Evolutionary conservation across 306 rosid species (phyloP), one percentile per base, ranked within the genome.

Genomic region (Cercis canadensis): DNA sequence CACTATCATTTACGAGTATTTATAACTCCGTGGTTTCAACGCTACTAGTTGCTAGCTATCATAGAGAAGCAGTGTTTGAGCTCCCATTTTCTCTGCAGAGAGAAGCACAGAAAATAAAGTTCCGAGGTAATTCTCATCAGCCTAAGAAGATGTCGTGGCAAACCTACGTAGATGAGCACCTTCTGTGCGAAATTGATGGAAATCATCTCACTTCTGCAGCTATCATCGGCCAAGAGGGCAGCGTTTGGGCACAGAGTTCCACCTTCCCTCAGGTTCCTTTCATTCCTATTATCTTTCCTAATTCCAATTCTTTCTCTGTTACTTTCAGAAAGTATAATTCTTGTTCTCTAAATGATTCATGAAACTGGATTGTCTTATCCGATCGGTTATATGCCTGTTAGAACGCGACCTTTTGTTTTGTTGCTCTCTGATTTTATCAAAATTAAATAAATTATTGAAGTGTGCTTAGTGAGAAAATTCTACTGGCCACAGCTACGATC

Each of bases 211-310:
- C 72, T 37, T 70, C 87, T 37, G 91, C 97, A 0, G 97, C 97
- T 53, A 92, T 92, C 75, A 14, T 88, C 75, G 97, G 96, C 73
- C 93, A 69, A 0, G 96, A 89, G 67, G 97, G 97, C 45, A 87
- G 84, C 73, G 91, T 92, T 63, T 92, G 97, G 97, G 96, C 97
- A 31, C 92, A 91, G 85, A 91, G 96, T 82, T 0, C 79, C 64
- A 83, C 46, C 67, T 91, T 91, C 86, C 97, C 97, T 71, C 97
- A 87, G 96, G 92, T 91, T 62, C 16, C 16, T 0, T 1, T 40
- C 9, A 4, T n/a, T 31, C 19, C 21, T 6, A 36, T 11, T 40
- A 13, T 37, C 17, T 15, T 18, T 16, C 37, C 58, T 0, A 1
- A 44, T 11, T 4, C 13, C 15, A 1, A 12, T 57, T 36, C 45